A percentile compares a stretch with the other conserved stretches of the same genome.
Conservation (phyloP, 768 basidiomycete genomes). For the Auricularia sp. region DNA sequence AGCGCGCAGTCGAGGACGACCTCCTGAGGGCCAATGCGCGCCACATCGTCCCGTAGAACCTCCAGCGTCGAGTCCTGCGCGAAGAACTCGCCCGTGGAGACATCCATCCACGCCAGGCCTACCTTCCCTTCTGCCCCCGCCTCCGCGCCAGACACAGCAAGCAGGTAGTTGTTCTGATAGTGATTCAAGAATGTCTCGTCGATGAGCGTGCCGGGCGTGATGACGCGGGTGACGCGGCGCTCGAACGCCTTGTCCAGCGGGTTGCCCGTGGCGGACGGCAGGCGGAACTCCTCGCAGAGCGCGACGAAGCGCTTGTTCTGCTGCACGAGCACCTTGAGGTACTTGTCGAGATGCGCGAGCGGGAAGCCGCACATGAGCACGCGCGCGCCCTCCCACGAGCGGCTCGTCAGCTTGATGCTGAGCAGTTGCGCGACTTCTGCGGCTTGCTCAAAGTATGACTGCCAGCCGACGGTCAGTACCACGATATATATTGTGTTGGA, state of each 20-base stretch:
- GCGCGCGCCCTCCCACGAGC: slow-evolving; percentile 59
- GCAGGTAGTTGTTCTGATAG: slow-evolving; percentile 82
- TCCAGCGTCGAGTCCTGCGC: slow-evolving; percentile 49
- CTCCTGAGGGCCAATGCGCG: slow-evolving; percentile 72
- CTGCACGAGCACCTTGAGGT: slow-evolving; percentile 79
- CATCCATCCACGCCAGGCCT: slow-evolving; percentile 88
- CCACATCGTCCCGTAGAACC: slow-evolving; percentile 67
- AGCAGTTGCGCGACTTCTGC: slow-evolving; percentile 63
- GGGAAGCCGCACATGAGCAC: slow-evolving; percentile 91
- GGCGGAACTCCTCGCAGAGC: slow-evolving; percentile 85
- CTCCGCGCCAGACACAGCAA: slow-evolving; percentile 38
- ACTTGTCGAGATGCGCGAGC: slow-evolving; percentile 69
- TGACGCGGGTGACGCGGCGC: slow-evolving; percentile 72
- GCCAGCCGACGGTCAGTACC: not conserved
- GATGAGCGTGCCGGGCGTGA: slow-evolving; percentile 90
- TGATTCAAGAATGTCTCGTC: slow-evolving; percentile 83
- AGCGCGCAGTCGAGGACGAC: slow-evolving; percentile 53
- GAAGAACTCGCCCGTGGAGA: slow-evolving; percentile 91
- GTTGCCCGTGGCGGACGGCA: slow-evolving; percentile 28
- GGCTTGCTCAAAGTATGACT: slow-evolving; percentile 96
- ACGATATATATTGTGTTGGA: too few relatives aligned
- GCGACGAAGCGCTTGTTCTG: slow-evolving; percentile 79
- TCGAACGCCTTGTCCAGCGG: slow-evolving; percentile 51
- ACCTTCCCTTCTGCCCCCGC: slow-evolving; percentile 8
- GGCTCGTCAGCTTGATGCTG: slow-evolving; percentile 72